Evolutionary conservation across 345 rosid species (phyloP).

Genomic region (Eucalyptus marginata): DNA sequence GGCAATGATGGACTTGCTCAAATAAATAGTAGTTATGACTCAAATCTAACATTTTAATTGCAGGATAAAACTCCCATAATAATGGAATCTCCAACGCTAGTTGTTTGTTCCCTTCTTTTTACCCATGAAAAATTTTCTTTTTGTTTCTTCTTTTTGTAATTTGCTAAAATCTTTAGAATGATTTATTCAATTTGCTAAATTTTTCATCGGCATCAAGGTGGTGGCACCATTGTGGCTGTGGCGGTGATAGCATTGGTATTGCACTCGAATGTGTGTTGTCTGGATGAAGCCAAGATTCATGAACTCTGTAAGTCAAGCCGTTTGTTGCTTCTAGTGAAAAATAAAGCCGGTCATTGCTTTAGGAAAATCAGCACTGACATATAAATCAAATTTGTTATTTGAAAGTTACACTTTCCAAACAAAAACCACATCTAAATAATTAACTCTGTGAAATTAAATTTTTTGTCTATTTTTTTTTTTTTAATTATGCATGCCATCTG

Average conservation of each 20-base stretch:
- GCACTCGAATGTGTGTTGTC: not conserved
- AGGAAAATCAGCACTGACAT: not conserved
- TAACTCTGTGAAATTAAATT: not conserved
- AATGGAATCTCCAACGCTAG: not conserved
- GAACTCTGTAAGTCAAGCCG: not conserved
- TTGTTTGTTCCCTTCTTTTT: not conserved
- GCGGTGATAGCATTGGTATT: not conserved
- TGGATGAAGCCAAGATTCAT: not conserved
- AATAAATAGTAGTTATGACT: fast-evolving
- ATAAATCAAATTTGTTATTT: not conserved
- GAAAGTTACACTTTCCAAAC: not conserved
- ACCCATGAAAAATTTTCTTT: not conserved
- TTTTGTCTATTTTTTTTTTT: too few relatives aligned
- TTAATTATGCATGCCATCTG: not conserved
- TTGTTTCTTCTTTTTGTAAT: not conserved
- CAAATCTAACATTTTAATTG: not conserved
- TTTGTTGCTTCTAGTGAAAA: not conserved
- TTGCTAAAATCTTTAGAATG: not conserved
- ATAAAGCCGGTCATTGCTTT: not conserved
- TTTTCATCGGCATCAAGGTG: not conserved
- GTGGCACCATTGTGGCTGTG: not conserved
- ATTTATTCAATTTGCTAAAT: not conserved
- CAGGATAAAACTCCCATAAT: fast-evolving
- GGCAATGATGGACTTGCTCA: not conserved
- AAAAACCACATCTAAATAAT: not conserved